These are phyloP conservation scores for Platanus orientalis DNA, from an alignment of 164 flowering plant genomes.

Conservation along the genomic window DNA sequence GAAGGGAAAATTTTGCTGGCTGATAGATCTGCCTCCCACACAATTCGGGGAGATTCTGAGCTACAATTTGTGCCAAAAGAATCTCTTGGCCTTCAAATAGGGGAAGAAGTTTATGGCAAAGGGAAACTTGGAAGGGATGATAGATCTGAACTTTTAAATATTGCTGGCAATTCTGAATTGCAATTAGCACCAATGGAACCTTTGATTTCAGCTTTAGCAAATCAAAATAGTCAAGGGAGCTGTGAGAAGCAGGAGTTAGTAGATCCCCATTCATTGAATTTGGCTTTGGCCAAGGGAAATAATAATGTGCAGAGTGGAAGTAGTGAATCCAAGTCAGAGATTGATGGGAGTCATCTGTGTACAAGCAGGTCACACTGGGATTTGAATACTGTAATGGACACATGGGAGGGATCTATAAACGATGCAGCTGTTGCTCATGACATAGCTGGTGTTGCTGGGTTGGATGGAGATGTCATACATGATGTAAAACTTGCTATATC, in stretches of 20 bases:
- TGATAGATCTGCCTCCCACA: slow-evolving; percentile 3
- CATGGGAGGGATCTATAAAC: slow-evolving; percentile 44
- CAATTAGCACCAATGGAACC: slow-evolving; percentile 24
- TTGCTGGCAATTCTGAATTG: slow-evolving; percentile 18
- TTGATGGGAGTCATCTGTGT: slow-evolving; percentile 5
- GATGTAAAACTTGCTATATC: slow-evolving; percentile 18
- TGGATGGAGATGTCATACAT: not conserved
- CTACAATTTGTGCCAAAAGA: slow-evolving; percentile 15
- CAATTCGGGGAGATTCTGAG: slow-evolving; percentile 15
- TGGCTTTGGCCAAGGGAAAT: slow-evolving; percentile 30
- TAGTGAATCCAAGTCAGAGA: slow-evolving; percentile 1
- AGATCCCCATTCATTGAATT: slow-evolving; percentile 27
- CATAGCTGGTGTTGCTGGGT: slow-evolving; percentile 9
- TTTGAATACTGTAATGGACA: slow-evolving; percentile 66
- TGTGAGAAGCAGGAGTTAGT: slow-evolving; percentile 17
- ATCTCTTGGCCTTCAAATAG: slow-evolving; percentile 10
- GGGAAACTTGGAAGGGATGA: slow-evolving; percentile 7
- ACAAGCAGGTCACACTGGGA: slow-evolving; percentile 64
- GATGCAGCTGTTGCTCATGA: slow-evolving; percentile 12
- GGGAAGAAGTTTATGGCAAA: slow-evolving; percentile 8
- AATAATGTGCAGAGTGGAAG: slow-evolving; percentile 1
- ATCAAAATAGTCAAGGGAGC: slow-evolving; percentile 14
- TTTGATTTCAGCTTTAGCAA: slow-evolving; percentile 10
- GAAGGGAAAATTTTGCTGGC: slow-evolving; percentile 8
- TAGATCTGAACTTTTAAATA: slow-evolving; percentile 6